Evolutionary conservation across 352 stramenopile genomes (phyloP), one percentile per base, ranked within the genome.

Genomic region (Phytophthora colocasiae): DNA sequence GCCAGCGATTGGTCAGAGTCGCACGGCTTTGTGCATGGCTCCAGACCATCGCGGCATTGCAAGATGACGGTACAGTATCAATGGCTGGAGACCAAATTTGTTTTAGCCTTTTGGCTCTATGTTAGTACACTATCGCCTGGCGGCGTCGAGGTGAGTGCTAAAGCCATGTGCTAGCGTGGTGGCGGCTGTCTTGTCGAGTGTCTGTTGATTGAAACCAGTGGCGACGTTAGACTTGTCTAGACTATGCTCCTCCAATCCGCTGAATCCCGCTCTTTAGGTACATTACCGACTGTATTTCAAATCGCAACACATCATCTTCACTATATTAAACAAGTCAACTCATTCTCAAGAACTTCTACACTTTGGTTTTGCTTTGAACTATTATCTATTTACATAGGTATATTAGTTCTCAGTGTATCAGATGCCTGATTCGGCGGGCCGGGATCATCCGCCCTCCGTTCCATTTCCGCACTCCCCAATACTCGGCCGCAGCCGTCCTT

Each of bases 401-500:
- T 36, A 48, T 36, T 1, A 1, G 17, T 46, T 65, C 15, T 17
- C 39, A 2, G 1, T 62, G 29, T 19, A 24, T 52, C 15, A 40
- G 19, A 24, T 26, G 40, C 29, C 56, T 53, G 56, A 61, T 56
- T 61, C 54, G 34, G 24, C 34, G 40, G 40, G 43, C 43, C 38
- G 43, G 22, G 17, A 62, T 68, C 51, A 57, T 66, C 41, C 49
- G 40, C 32, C 45, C 48, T 43, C 45, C 32, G 26, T 52, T 47
- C 63, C 63, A 67, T 59, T 71, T 71, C 31, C 49, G 27, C 57
- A 57, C 63, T 66, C 50, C 15, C 53, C 31, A 12, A 38, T 22
- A 36, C 31, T 36, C 31, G 31, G 31, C 31, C 19, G 38, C 38
- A 44, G 40, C 40, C 40, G 15, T 27, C 40, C 40, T 38, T 43